Base-by-base conservation (phyloP, 1,284 basidiomycete species). In the Cryptococcus floricola region DNA sequence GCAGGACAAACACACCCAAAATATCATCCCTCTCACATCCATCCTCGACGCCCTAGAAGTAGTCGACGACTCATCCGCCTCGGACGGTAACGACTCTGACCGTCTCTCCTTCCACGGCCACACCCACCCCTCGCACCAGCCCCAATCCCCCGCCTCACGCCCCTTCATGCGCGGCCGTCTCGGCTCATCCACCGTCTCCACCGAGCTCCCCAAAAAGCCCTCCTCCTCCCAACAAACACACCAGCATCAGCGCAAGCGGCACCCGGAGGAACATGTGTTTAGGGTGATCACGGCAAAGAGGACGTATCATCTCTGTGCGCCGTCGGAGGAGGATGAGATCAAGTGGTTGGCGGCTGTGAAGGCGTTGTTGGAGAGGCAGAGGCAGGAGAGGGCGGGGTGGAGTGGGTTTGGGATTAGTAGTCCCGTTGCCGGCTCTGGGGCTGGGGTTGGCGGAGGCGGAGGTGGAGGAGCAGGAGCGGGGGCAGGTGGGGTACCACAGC, bases 301-400 rank as follows among this genome's bases (percentile, higher is more conserved):
- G 54, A 87, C 89, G 23, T 82, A 91, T 60, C 77, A 97, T 56
- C 81, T 98, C 19, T 97, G 93, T 68, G 96, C 95, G 10, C 95
- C 96, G 4, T 88, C 84, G 55, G 96, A 98, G 76, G 96, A 98
- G 67, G 95, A 98, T 67, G 96, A 98, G 79, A 96, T 98, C 77
- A 90, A 89, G 74, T 99, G 96, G 96, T 80, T 98, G 43, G 91
- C 91, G 46, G 92, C 94, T 9, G 84, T 98, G 47, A 86, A 91
- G 53, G 92, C 92, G 62, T 81, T 98, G 66, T 86, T 98, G 48
- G 45, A 46, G 16, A 23, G 25, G 27, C 45, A 46, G 27, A 74
- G 73, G 57, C 65, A 73, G 49, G 68, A 73, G 50, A 59, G 75
- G 14, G 64, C 19, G 10, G 3, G 18, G 23, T 10, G 12, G 18